phyloP scores from a whole-genome alignment of 495 filamentous ascomycete genomes.

The Aspergillus bridgeri region DNA sequence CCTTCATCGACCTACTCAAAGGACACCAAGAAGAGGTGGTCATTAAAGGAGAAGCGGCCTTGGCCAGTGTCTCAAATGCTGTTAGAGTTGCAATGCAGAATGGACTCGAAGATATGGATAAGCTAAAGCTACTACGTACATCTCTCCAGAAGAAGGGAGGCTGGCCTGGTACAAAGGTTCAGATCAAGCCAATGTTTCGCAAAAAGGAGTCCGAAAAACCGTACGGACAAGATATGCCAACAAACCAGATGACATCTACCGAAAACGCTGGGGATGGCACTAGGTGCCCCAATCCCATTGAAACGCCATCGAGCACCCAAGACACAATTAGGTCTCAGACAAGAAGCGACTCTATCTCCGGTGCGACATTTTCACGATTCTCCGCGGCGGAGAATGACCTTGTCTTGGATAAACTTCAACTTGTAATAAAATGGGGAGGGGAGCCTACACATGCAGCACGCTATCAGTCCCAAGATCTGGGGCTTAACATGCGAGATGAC shows the following conservation, averaged over 20 bases:
- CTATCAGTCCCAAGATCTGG: slow-evolving; percentile 92
- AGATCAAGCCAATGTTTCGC: slow-evolving; percentile 98
- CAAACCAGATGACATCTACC: slow-evolving; percentile 5
- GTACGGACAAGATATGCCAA: slow-evolving; percentile 21
- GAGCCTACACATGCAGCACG: slow-evolving; percentile 96
- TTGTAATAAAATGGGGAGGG: slow-evolving; percentile 98
- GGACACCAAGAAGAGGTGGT: slow-evolving; percentile 96
- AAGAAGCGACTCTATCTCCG: slow-evolving; percentile 78
- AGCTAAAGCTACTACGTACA: slow-evolving; percentile 77
- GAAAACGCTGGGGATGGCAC: slow-evolving; percentile 21
- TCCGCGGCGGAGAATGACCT: slow-evolving; percentile 86
- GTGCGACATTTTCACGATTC: slow-evolving; percentile 81
- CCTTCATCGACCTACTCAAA: slow-evolving; percentile 89
- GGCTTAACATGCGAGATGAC: slow-evolving; percentile 93
- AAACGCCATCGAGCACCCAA: slow-evolving; percentile 22
- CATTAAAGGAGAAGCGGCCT: slow-evolving; percentile 83
- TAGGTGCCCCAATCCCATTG: slow-evolving; percentile 18
- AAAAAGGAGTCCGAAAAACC: slow-evolving; percentile 66
- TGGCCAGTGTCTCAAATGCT: slow-evolving; percentile 84
- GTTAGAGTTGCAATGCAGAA: slow-evolving; percentile 73
- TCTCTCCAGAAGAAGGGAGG: slow-evolving; percentile 86
- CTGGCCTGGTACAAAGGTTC: slow-evolving; percentile 95
- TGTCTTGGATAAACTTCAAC: slow-evolving; percentile 88
- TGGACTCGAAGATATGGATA: slow-evolving; percentile 78
- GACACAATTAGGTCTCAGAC: slow-evolving; percentile 42